phyloP scores from a whole-genome alignment of 345 rosid species.

The Psidium friedrichsthalianum region DNA sequence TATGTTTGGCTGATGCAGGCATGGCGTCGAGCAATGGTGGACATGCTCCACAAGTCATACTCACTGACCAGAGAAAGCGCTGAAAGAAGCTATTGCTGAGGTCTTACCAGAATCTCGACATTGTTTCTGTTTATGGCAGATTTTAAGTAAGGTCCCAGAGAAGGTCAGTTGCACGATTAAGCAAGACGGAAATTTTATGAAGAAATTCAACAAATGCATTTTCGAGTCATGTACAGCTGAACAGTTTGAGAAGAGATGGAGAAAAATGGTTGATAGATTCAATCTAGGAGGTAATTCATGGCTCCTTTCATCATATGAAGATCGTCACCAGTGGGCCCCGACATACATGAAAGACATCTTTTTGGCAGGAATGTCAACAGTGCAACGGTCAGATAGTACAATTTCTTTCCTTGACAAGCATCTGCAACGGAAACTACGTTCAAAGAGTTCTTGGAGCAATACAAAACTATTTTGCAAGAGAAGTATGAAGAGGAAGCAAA shows the following conservation, averaged over 20 bases:
- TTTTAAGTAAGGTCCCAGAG: conserved; percentile 18
- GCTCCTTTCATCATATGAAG: conserved; percentile 17
- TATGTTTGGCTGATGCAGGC: conserved; percentile 26
- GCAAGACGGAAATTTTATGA: conserved; percentile 10
- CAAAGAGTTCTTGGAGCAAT: conserved; percentile 28
- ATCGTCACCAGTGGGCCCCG: conserved; percentile 31
- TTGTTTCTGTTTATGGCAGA: conserved; percentile 32
- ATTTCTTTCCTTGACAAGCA: conserved; percentile 26
- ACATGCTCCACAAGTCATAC: conserved; percentile 22
- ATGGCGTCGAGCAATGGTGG: conserved; percentile 27
- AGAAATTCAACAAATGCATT: conserved; percentile 19
- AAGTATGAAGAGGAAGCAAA: conserved; percentile 22
- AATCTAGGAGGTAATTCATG: conserved; percentile 19
- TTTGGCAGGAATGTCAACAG: conserved; percentile 31
- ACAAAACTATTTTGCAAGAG: conserved; percentile 10
- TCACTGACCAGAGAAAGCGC: conserved; percentile 22
- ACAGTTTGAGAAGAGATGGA: conserved; percentile 34
- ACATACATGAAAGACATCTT: conserved; percentile 13
- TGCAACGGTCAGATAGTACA: conserved; percentile 15
- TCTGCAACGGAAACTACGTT: conserved; percentile 12
- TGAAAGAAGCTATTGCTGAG: conserved; percentile 20
- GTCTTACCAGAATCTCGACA: conserved; percentile 25
- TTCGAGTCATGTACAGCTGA: conserved; percentile 18
- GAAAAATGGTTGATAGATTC: conserved; percentile 26
- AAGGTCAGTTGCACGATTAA: conserved; percentile 1